Percentiles rank a stretch among this genome's conserved stretches.
These are phyloP conservation scores for Polyporus tsugae DNA, from an alignment of 1,284 basidiomycete genomes.

Conservation along the genomic window DNA sequence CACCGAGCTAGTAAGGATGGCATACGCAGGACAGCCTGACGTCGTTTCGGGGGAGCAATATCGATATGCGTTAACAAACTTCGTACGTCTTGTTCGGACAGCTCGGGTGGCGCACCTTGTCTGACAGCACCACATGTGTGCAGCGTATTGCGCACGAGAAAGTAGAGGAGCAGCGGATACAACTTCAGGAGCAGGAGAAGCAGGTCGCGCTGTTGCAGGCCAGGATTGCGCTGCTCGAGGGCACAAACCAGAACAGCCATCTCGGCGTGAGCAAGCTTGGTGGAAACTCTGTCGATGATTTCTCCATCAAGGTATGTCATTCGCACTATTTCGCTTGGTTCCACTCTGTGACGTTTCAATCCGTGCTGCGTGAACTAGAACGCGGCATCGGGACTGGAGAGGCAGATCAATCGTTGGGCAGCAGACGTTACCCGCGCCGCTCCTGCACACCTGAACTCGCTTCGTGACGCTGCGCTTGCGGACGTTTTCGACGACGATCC, in stretches of 20 bases:
- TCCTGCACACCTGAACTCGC: conserved; percentile 57
- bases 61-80: conserved; percentile 81
- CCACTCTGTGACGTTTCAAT: neutral
- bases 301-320: conserved; percentile 78
- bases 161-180: conserved; percentile 79
- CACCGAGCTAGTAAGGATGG: conserved; percentile 1
- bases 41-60: conserved; percentile 77
- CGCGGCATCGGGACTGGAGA: conserved; percentile 78
- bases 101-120: neutral
- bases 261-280: conserved; percentile 48
- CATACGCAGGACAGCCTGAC: conserved; percentile 47
- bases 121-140: neutral
- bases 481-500: conserved; percentile 61
- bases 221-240: conserved; percentile 78
- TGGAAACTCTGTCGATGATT: conserved; percentile 79
- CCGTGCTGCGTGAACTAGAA: conserved; percentile 54
- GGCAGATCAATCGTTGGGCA: conserved; percentile 84
- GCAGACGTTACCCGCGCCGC: conserved; percentile 71
- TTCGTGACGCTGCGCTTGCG: conserved; percentile 65
- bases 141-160: conserved; percentile 87
- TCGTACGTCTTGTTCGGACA: conserved; percentile 55
- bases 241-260: conserved; percentile 49
- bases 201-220: conserved; percentile 76
- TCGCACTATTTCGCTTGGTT: neutral
- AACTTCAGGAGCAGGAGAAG: conserved; percentile 83